Evolutionary conservation across 345 rosid species (phyloP).

Genomic region (Eucalyptus guilfoylei): DNA sequence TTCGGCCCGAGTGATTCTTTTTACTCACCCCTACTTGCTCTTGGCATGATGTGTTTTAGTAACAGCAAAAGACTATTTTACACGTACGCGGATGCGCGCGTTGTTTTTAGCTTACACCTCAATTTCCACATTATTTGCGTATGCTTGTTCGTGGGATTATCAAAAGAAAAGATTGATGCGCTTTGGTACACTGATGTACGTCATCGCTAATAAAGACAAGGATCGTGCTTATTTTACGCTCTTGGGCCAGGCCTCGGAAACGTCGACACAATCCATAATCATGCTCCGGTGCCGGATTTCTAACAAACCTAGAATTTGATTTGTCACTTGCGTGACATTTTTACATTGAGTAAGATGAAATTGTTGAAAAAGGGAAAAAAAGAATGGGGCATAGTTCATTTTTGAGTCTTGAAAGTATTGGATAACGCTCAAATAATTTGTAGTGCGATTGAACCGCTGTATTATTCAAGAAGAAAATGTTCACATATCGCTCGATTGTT

Average conservation of each 20-base stretch:
- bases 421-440: neutral
- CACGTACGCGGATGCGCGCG: fast-evolving
- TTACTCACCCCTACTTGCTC: neutral
- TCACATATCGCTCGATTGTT: neutral
- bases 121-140: neutral
- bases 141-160: neutral
- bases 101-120: neutral
- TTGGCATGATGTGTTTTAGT: neutral
- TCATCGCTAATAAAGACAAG: neutral
- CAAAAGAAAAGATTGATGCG: neutral
- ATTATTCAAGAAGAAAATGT: no score
- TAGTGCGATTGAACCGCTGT: neutral
- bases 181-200: neutral
- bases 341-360: neutral
- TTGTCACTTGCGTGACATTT: neutral
- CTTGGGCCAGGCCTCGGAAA: neutral
- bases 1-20: no score
- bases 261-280: neutral
- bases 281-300: neutral
- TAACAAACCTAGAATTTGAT: neutral
- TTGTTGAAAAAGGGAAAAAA: neutral
- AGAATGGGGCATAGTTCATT: neutral
- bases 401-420: neutral
- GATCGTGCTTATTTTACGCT: neutral
- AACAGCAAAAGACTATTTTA: neutral